Conservation (phyloP, 495 filamentous ascomycete genomes). For the Corynascus novoguineensis region DNA sequence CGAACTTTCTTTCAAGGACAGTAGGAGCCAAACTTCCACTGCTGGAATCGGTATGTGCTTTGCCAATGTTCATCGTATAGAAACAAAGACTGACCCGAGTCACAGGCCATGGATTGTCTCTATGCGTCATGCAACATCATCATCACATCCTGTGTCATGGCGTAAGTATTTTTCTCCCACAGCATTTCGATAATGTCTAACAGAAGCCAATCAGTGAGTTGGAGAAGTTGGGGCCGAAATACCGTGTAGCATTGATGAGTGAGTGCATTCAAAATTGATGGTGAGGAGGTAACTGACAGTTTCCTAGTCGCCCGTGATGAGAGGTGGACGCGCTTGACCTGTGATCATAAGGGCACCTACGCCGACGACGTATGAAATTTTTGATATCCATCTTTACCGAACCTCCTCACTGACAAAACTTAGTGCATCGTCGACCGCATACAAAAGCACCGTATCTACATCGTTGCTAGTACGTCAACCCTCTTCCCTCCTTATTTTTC, state of each 20-base stretch:
- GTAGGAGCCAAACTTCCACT: conserved; percentile 87
- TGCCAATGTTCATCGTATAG: not conserved
- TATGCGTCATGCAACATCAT: conserved; percentile 63
- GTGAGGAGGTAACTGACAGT: conserved; percentile 3
- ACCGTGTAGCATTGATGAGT: conserved; percentile 73
- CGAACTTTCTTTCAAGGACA: conserved; percentile 90
- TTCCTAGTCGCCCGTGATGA: conserved; percentile 77
- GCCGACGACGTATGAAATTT: conserved; percentile 62
- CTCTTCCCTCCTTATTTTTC: not conserved
- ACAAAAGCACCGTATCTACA: conserved; percentile 70
- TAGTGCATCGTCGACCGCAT: conserved; percentile 81
- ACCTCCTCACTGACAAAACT: conserved; percentile 1
- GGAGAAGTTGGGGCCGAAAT: conserved; percentile 86
- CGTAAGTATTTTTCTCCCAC: conserved; percentile 5
- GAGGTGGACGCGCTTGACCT: conserved; percentile 74
- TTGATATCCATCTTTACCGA: not conserved
- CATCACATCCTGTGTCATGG: conserved; percentile 63
- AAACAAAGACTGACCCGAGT: not conserved
- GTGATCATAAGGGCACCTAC: conserved; percentile 85
- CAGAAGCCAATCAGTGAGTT: conserved; percentile 58
- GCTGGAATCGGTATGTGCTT: conserved; percentile 53
- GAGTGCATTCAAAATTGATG: not conserved
- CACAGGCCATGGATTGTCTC: conserved; percentile 62
- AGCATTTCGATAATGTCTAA: not conserved
- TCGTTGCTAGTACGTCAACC: conserved; percentile 52